phyloP scores from a whole-genome alignment of 805 yeast species.

The Candida gorgasii region DNA sequence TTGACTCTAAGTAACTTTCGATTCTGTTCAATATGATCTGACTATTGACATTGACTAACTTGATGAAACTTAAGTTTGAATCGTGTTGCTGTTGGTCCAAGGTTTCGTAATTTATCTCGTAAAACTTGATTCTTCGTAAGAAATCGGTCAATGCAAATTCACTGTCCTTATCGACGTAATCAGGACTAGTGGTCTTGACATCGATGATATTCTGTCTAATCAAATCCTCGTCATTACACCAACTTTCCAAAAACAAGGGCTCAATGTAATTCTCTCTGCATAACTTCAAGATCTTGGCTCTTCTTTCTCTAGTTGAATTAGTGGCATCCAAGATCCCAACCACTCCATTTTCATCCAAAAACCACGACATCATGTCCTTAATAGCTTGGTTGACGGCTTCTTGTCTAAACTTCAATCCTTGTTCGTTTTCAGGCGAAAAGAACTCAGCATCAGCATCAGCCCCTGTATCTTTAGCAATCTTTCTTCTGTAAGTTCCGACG shows the following conservation, averaged over 20 bases:
- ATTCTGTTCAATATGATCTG: conserved; percentile 87
- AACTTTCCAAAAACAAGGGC: conserved; percentile 90
- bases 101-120: conserved; percentile 76
- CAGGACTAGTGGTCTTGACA: conserved; percentile 85
- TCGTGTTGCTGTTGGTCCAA: conserved; percentile 55
- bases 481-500: conserved; percentile 82
- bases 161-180: conserved; percentile 66
- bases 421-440: conserved; percentile 66
- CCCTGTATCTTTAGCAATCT: conserved; percentile 48
- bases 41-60: conserved; percentile 81
- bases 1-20: conserved; percentile 83
- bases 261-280: conserved; percentile 69
- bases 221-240: conserved; percentile 80
- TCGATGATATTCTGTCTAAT: conserved; percentile 79
- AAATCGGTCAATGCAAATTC: conserved; percentile 75
- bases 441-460: conserved; percentile 67
- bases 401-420: conserved; percentile 61
- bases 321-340: conserved; percentile 96
- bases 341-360: conserved; percentile 71
- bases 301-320: conserved; percentile 73
- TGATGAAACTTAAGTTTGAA: conserved; percentile 75
- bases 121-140: conserved; percentile 67
- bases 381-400: conserved; percentile 75
- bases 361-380: conserved; percentile 84
- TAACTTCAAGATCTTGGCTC: conserved; percentile 62